phyloP scores from a whole-genome alignment of 2,329 filamentous ascomycete genomes.

The Exophiala lecanii-corni region DNA sequence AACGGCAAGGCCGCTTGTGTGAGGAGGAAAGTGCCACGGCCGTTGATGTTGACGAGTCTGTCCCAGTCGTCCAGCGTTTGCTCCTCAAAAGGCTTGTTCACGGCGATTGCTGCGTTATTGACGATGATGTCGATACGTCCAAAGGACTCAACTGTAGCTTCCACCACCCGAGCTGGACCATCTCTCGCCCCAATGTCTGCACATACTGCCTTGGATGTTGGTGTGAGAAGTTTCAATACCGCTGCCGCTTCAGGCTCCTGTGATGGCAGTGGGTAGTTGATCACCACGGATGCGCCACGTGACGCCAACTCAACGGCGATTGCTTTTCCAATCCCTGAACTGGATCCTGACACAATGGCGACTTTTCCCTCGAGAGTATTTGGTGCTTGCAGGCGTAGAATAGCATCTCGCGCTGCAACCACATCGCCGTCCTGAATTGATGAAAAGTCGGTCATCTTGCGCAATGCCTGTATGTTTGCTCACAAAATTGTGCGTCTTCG shows the following conservation, averaged over 20 bases:
- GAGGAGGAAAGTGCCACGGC: slow-evolving; percentile 44
- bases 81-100: slow-evolving; percentile 9
- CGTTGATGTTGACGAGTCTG: slow-evolving; percentile 41
- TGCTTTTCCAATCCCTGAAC: slow-evolving; percentile 47
- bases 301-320: slow-evolving; percentile 43
- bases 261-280: slow-evolving; percentile 27
- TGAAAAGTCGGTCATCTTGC: background rate
- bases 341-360: slow-evolving; percentile 47
- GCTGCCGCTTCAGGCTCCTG: slow-evolving; percentile 1
- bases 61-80: slow-evolving; percentile 43
- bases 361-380: slow-evolving; percentile 31
- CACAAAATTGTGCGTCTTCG: too few relatives aligned
- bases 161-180: slow-evolving; percentile 35
- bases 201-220: slow-evolving; percentile 36
- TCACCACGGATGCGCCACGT: slow-evolving; percentile 43
- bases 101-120: slow-evolving; percentile 38
- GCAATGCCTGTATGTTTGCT: background rate
- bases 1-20: slow-evolving; percentile 29
- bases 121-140: slow-evolving; percentile 41
- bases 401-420: background rate
- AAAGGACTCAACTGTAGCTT: slow-evolving; percentile 34
- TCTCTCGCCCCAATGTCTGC: slow-evolving; percentile 40
- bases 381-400: background rate
- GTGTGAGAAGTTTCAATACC: slow-evolving; percentile 29
- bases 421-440: background rate